Base-by-base conservation (phyloP, 768 basidiomycete genomes). In the Inosperma sp. region DNA sequence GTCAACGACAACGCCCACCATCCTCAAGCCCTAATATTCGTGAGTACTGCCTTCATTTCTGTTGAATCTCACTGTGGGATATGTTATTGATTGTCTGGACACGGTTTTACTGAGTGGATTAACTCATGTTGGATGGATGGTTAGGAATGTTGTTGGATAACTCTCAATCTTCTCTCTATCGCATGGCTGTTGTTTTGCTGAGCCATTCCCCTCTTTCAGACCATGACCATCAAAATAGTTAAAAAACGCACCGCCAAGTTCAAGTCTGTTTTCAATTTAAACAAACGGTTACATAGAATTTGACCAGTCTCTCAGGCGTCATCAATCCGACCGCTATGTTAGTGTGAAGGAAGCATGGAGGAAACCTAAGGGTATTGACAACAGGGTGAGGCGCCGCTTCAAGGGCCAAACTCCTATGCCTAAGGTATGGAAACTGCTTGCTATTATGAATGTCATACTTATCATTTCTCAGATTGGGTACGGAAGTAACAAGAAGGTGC, bases 291-390 rank as follows among this genome's bases (percentile, higher is more conserved):
- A 26, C 39, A 26, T 25, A 19, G n/a, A 29, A 6, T 35, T 49
- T 49, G 54, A 50, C 46, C 48, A 29, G 7, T 42, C 17, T 9
- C 42, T 25, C 68, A 92, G 90, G 81, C 91, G 95, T 73, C 95
- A 98, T 74, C 95, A 98, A 75, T 95, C 93, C 43, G 95, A 98
- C 76, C 88, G 95, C 67, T 98, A 96, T 79, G 83, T 90, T 70
- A 76, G 87, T 59, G 93, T 98, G 61, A 95, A 95, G 81, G 93
- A 96, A 78, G 79, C 90, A 79, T 99, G 96, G 96, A 82, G 96
- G 71, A 99, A 99, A 79, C 96, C 96, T 61, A 99, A 98, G 84
- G 96, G 95, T 91, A 98, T 97, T 63, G 95, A 98, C 71, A 98
- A 98, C 84, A 84, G 94, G 65, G 94, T 96, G 63, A 80, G 93